Evolutionary conservation across 108 stramenopile species (phyloP), one percentile per base, ranked within the genome.

Genomic region (Aurantiochytrium sp.): DNA sequence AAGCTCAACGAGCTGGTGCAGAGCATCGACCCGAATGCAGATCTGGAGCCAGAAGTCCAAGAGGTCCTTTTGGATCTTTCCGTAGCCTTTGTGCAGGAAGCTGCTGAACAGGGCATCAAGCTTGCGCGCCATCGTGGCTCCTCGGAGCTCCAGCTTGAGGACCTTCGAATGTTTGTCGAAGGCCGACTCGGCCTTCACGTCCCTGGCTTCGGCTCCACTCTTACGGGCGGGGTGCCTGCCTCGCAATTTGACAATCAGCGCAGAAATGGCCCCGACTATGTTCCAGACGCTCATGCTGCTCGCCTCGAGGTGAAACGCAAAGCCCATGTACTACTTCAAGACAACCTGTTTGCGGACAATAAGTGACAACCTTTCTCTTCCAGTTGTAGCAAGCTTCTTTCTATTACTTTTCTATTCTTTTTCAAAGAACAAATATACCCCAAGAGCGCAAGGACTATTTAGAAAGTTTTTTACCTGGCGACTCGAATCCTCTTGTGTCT

Each of bases 1-100:
- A 83, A 83, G 73, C 73, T 83, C 51, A 47, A 83, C 51, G 73
- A 83, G 21, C 73, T 83, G 16, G 73, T 83, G 73, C 73, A 83
- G 73, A 47, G 73, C 16, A 83, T 83, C 23, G 73, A 83, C 28
- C 49, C 73, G 51, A 0, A 53, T 12, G 73, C 73, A 14, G 44
- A 47, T 47, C 51, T 83, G 44, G 51, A 53, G 23, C 44, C 73
- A 5, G 73, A 47, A 51, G 73, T 83, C 8, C 49, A 83, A 3
- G 73, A 83, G 21, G 73, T 83, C 23, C 28, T 83, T 6, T 44
- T 83, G 10, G 73, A 83, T n/a, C 73, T 83, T n/a, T 47, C 73
- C 2, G 73, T 53, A 18, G 51, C 44, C 21, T 83, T 83, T 28
- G 51, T 83, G 49, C 49, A 83, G 51, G 51, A 53, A 18, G 73